Conservation (phyloP, 768 basidiomycete species). For the Suillus plorans region DNA sequence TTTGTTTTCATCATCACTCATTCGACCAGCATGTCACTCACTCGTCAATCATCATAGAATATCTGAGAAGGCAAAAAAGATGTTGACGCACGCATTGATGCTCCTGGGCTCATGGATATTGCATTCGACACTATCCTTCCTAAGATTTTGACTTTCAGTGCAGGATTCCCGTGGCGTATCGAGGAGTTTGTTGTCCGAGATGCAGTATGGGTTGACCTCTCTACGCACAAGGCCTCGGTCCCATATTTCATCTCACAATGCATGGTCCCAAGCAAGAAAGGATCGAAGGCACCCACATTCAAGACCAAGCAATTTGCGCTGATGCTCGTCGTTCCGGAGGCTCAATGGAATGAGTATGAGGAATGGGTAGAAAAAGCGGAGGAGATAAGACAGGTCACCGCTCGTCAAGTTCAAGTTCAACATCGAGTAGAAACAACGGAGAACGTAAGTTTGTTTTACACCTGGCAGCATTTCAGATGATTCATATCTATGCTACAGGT, state of each 20-base stretch:
- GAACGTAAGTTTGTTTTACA: no score
- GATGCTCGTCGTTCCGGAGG: slow-evolving; percentile 2
- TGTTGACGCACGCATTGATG: slow-evolving; percentile 1
- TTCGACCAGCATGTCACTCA: neutral
- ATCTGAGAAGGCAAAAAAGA: slow-evolving; percentile 9
- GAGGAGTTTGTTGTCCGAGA: neutral
- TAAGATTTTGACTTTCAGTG: neutral
- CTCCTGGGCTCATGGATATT: neutral
- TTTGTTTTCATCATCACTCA: neutral
- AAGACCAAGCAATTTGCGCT: slow-evolving; percentile 7
- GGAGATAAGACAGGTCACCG: neutral
- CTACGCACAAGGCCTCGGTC: neutral
- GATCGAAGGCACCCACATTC: neutral
- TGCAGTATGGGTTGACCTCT: slow-evolving; percentile 7
- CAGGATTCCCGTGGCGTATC: neutral
- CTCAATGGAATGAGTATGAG: slow-evolving; percentile 10
- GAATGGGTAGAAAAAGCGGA: neutral
- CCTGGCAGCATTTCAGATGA: no score
- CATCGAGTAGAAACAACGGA: no score
- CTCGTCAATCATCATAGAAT: slow-evolving; percentile 8
- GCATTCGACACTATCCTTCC: neutral
- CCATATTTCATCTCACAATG: slow-evolving; percentile 8
- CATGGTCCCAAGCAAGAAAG: neutral
- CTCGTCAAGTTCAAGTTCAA: no score
- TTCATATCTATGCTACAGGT: no score